These are phyloP conservation scores for Nakaseomyces nivariensis DNA, from an alignment of 1,139 yeast species.

Conservation along the genomic window DNA sequence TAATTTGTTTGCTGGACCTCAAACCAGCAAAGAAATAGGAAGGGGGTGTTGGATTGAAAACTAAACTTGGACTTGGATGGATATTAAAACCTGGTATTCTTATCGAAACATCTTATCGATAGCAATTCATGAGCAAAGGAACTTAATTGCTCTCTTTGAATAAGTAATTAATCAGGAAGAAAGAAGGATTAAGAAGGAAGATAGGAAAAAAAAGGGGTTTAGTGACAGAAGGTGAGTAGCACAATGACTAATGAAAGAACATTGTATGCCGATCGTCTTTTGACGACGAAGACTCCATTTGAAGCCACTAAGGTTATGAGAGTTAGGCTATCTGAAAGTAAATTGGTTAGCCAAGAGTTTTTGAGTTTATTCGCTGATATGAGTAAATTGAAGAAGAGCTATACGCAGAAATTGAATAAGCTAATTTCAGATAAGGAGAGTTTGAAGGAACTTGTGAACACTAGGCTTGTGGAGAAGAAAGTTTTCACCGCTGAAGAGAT, in stretches of 20 bases:
- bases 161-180: too few relatives aligned
- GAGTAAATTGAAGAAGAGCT: slow-evolving; percentile 38
- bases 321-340: slow-evolving; percentile 36
- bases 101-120: too few relatives aligned
- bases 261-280: slow-evolving; percentile 35
- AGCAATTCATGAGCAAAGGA: too few relatives aligned
- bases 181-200: too few relatives aligned
- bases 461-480: slow-evolving; percentile 23
- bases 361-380: slow-evolving; percentile 47
- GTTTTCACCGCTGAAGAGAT: slow-evolving; percentile 27
- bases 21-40: too few relatives aligned
- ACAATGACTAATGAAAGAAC: slow-evolving; percentile 1
- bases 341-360: slow-evolving; percentile 38
- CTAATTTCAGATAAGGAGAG: slow-evolving; percentile 37
- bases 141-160: too few relatives aligned
- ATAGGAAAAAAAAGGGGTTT: background rate
- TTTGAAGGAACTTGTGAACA: slow-evolving; percentile 29
- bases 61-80: too few relatives aligned
- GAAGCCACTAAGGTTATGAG: slow-evolving; percentile 39
- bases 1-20: too few relatives aligned
- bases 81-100: too few relatives aligned
- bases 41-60: background rate
- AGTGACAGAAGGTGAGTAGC: background rate
- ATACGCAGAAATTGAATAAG: slow-evolving; percentile 40
- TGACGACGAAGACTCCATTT: slow-evolving; percentile 36